A percentile compares a stretch with the other conserved stretches of the same genome.
phyloP scores from a whole-genome alignment of 768 basidiomycete species.

The Asterophora parasitica region DNA sequence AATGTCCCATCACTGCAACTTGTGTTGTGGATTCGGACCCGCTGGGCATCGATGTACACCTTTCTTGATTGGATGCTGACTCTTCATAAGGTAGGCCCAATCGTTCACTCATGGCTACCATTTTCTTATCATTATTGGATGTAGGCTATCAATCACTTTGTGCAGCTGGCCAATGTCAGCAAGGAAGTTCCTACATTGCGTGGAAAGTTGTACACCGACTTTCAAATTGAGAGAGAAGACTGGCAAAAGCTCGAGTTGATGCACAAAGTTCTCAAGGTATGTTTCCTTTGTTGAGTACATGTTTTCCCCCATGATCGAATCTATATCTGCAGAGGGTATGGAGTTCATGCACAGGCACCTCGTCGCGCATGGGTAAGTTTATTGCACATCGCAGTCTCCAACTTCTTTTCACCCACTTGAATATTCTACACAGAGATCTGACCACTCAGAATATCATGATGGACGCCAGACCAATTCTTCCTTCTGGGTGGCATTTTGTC shows the following conservation, averaged over 20 bases:
- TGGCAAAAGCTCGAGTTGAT: not conserved
- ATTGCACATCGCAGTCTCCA: too few species aligned
- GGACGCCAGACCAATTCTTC: not conserved
- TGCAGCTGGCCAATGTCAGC: constrained; percentile 16
- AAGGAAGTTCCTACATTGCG: constrained; percentile 13
- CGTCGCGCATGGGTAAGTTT: not conserved
- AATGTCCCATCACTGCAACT: not conserved
- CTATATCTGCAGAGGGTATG: too few species aligned
- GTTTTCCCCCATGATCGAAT: too few species aligned
- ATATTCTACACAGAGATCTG: not conserved
- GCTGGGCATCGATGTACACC: not conserved
- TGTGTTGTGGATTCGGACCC: not conserved
- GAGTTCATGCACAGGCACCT: not conserved
- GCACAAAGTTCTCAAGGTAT: not conserved
- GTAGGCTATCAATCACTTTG: constrained; percentile 11
- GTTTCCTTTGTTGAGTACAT: not conserved
- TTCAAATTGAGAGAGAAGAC: not conserved
- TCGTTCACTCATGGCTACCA: not conserved
- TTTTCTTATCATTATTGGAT: not conserved
- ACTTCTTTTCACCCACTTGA: not conserved
- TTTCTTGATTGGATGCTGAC: not conserved
- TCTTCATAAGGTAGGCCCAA: not conserved
- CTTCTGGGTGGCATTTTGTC: not conserved
- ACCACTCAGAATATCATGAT: not conserved
- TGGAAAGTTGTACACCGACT: constrained; percentile 14